These are phyloP conservation scores for Helicostylum pulchrum DNA, from an alignment of 192 early-diverging fungal genomes.

Conservation along the genomic window DNA sequence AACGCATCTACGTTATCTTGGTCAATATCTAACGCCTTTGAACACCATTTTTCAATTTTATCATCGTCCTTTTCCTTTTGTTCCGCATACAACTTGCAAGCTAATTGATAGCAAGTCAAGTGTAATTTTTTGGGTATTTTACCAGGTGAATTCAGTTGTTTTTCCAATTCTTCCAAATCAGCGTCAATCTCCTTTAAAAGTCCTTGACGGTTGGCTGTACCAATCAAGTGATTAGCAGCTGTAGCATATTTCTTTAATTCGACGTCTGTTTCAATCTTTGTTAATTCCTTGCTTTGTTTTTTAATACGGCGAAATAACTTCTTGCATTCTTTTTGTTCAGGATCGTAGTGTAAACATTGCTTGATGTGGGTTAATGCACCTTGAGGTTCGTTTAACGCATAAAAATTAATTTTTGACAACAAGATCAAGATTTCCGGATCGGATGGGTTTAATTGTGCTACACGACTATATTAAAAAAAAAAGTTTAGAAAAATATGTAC, in stretches of 20 bases:
- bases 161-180: slow-evolving; percentile 16
- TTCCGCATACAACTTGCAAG: slow-evolving; percentile 61
- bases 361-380: slow-evolving; percentile 70
- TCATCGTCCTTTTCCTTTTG: slow-evolving; percentile 43
- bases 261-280: slow-evolving; percentile 53
- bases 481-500: neutral
- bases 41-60: slow-evolving; percentile 64
- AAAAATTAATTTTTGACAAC: slow-evolving; percentile 72
- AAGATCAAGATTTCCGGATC: slow-evolving; percentile 57
- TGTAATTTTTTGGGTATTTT: slow-evolving; percentile 37
- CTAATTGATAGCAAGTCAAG: slow-evolving; percentile 47
- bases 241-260: slow-evolving; percentile 56
- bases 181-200: slow-evolving; percentile 35
- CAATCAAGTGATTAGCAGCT: slow-evolving; percentile 58
- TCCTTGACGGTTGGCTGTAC: slow-evolving; percentile 29
- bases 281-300: slow-evolving; percentile 68
- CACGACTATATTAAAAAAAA: slow-evolving; percentile 43
- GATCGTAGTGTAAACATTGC: slow-evolving; percentile 86
- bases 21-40: slow-evolving; percentile 65
- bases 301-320: slow-evolving; percentile 67
- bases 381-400: slow-evolving; percentile 64
- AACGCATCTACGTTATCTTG: slow-evolving; percentile 71
- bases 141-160: slow-evolving; percentile 23
- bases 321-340: slow-evolving; percentile 90
- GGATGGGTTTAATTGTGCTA: slow-evolving; percentile 69